Conservation (phyloP, 1,284 basidiomycete species). For the Vanrija humicola region DNA sequence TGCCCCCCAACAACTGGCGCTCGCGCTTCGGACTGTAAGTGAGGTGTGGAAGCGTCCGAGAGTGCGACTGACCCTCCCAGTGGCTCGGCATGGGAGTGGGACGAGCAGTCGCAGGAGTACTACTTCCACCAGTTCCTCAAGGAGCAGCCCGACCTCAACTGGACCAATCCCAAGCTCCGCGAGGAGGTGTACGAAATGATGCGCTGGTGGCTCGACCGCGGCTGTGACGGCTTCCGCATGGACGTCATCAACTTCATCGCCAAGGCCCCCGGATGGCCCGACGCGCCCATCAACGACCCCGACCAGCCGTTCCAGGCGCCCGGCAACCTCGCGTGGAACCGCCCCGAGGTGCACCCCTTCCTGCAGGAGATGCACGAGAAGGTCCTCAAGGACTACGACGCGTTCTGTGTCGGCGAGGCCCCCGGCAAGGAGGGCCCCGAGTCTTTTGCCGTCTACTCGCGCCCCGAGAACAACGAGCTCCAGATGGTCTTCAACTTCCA, state of each 20-base stretch:
- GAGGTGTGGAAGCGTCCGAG: too few relatives aligned
- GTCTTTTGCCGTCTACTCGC: slow-evolving; percentile 53
- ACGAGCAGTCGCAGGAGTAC: slow-evolving; percentile 47
- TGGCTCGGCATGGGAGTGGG: slow-evolving; percentile 51
- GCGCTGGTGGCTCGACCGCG: slow-evolving; percentile 52
- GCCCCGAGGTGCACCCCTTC: slow-evolving; percentile 64
- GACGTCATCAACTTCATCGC: slow-evolving; percentile 3
- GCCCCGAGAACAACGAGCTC: slow-evolving; percentile 61
- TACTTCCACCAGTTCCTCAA: slow-evolving; percentile 50
- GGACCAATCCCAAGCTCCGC: slow-evolving; percentile 45
- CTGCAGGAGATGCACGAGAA: slow-evolving; percentile 63
- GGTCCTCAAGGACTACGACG: slow-evolving; percentile 49
- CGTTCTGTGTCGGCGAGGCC: slow-evolving; percentile 16
- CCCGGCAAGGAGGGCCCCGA: slow-evolving; percentile 8
- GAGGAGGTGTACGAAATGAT: slow-evolving; percentile 48
- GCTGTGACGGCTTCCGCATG: slow-evolving; percentile 50
- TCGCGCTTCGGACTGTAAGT: slow-evolving; percentile 43
- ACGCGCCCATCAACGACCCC: slow-evolving; percentile 58
- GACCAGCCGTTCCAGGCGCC: slow-evolving; percentile 52
- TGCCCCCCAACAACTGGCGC: slow-evolving; percentile 53
- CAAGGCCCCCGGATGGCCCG: slow-evolving; percentile 61
- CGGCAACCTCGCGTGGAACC: slow-evolving; percentile 32
- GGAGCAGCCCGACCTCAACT: slow-evolving; percentile 46
- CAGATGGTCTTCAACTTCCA: slow-evolving; percentile 54
- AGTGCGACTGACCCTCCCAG: slow-evolving; percentile 6